Evolutionary conservation across 2,329 filamentous ascomycete genomes (phyloP).

Genomic region (Ceratocystis papillata): DNA sequence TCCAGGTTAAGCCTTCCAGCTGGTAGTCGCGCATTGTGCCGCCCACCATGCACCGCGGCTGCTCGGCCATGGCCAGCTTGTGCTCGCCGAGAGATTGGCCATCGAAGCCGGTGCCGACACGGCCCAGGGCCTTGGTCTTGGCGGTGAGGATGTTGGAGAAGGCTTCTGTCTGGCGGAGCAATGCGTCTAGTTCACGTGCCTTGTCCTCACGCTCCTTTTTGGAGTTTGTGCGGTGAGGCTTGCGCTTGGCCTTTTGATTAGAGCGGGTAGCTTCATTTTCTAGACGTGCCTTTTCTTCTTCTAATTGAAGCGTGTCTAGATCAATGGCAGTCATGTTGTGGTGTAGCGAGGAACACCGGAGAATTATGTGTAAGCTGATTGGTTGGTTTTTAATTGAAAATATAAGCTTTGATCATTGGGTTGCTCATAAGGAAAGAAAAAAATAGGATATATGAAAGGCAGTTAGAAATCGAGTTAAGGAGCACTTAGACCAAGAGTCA

Average conservation of each 20-base stretch:
- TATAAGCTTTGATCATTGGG: neutral
- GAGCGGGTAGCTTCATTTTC: conserved; percentile 36
- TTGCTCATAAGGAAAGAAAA: neutral
- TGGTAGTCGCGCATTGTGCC: conserved; percentile 93
- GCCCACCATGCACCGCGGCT: conserved; percentile 73
- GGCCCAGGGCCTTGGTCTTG: conserved; percentile 52
- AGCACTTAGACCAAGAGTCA: neutral
- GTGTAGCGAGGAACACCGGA: neutral
- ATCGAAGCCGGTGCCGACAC: conserved; percentile 50
- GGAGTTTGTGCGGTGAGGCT: conserved; percentile 39
- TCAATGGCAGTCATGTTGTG: conserved; percentile 16
- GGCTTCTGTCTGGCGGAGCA: conserved; percentile 48
- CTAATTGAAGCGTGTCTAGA: conserved; percentile 30
- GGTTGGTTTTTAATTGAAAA: neutral
- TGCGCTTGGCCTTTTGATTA: conserved; percentile 40
- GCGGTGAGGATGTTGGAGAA: conserved; percentile 54
- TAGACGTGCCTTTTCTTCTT: conserved; percentile 32
- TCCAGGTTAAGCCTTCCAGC: conserved; percentile 87
- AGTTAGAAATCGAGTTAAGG: no score
- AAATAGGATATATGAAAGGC: neutral
- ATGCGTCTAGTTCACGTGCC: conserved; percentile 47
- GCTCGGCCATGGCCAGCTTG: conserved; percentile 67
- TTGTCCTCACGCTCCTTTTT: conserved; percentile 44
- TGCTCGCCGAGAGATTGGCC: conserved; percentile 51
- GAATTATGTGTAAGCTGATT: neutral